These are phyloP conservation scores for Populus simonii DNA, from an alignment of 345 rosid species.

Conservation along the genomic window DNA sequence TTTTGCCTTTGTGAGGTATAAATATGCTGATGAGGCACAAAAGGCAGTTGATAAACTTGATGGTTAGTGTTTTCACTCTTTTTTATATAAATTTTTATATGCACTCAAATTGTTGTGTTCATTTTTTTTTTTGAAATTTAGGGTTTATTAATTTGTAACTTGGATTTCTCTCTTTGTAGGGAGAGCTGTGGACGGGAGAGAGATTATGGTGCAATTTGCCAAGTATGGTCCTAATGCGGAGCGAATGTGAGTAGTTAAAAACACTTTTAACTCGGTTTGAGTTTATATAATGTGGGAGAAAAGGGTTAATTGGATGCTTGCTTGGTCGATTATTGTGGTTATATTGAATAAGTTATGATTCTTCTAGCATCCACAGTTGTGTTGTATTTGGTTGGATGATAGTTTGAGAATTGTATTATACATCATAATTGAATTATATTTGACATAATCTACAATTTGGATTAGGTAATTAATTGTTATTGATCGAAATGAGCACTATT, in stretches of 20 bases:
- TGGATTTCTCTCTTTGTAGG: not conserved
- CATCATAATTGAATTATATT: not conserved
- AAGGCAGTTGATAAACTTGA: slow-evolving; percentile 76
- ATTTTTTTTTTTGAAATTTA: not conserved
- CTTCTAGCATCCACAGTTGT: not conserved
- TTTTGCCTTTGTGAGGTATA: slow-evolving; percentile 73
- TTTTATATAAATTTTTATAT: no score
- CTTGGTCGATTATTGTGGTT: not conserved
- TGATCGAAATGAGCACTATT: not conserved
- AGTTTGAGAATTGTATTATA: not conserved
- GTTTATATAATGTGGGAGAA: not conserved
- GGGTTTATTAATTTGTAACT: not conserved
- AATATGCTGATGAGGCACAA: slow-evolving; percentile 70
- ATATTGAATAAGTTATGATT: not conserved
- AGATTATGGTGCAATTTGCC: slow-evolving; percentile 27
- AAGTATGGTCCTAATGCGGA: slow-evolving; percentile 22
- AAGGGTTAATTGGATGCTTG: not conserved
- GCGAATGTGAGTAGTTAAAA: not conserved
- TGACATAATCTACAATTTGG: not conserved
- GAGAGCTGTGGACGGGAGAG: slow-evolving; percentile 26
- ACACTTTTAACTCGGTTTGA: not conserved
- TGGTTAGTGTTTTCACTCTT: slow-evolving; percentile 30
- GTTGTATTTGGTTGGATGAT: not conserved
- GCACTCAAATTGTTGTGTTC: not conserved
- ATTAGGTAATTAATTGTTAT: not conserved